These are phyloP conservation scores for Bimuria novae-zelandiae DNA, from an alignment of 2,329 filamentous ascomycete genomes.

Conservation along the genomic window DNA sequence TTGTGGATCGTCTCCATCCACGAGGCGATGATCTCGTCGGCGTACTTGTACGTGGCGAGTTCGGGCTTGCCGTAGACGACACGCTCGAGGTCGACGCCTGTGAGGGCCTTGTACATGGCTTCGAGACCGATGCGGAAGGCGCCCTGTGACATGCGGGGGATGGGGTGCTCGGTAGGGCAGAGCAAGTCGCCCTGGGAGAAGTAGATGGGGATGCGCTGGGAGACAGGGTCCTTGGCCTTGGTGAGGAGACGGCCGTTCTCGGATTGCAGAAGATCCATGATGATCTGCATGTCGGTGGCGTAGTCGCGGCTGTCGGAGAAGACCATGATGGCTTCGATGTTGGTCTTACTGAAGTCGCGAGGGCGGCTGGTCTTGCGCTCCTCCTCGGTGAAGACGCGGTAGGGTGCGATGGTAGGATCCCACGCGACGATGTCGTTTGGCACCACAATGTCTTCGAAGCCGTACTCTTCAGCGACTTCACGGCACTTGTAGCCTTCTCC, in stretches of 20 bases:
- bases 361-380: conserved; percentile 70
- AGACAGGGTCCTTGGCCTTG: conserved; percentile 66
- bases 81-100: conserved; percentile 72
- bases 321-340: conserved; percentile 75
- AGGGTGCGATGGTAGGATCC: conserved; percentile 71
- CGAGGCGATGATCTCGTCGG: conserved; percentile 70
- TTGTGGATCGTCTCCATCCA: conserved; percentile 80
- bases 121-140: conserved; percentile 76
- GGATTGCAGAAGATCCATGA: conserved; percentile 71
- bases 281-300: conserved; percentile 76
- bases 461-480: conserved; percentile 73
- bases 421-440: conserved; percentile 75
- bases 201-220: conserved; percentile 73
- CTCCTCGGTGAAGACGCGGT: conserved; percentile 68
- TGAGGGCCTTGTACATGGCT: conserved; percentile 73
- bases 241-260: conserved; percentile 71
- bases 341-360: conserved; percentile 71
- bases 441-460: conserved; percentile 73
- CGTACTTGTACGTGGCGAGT: conserved; percentile 77
- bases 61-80: conserved; percentile 78
- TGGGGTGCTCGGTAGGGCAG: conserved; percentile 64
- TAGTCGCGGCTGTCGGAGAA: conserved; percentile 77
- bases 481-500: conserved; percentile 77
- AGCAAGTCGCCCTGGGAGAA: conserved; percentile 69
- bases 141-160: conserved; percentile 72